Evolutionary conservation across 192 early-diverging fungal species (phyloP).

Genomic region (Coemansia aciculifera): DNA sequence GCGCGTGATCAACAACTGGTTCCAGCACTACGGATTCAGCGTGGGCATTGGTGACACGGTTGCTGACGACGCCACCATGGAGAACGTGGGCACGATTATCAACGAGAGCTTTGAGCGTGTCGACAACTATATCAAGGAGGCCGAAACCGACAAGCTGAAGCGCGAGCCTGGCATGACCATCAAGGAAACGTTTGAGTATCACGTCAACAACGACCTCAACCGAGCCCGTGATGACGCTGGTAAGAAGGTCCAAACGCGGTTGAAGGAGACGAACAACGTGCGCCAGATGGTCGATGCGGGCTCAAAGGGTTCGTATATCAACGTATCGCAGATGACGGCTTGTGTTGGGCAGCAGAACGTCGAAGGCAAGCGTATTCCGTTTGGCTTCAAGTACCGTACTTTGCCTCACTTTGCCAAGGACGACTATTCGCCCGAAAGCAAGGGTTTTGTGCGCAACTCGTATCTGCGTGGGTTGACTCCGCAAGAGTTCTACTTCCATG

Average conservation of each 20-base stretch:
- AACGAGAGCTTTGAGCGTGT: constrained; percentile 75
- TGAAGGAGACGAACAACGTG: constrained; percentile 93
- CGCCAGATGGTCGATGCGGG: constrained; percentile 96
- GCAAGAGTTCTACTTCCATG: constrained; percentile 99
- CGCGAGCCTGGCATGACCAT: constrained; percentile 89
- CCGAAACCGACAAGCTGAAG: constrained; percentile 83
- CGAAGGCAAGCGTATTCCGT: constrained; percentile 98
- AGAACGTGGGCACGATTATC: constrained; percentile 75
- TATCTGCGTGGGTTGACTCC: constrained; percentile 85
- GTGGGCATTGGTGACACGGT: constrained; percentile 98
- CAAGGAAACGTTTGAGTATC: constrained; percentile 87
- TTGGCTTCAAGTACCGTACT: constrained; percentile 91
- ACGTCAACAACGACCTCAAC: constrained; percentile 85
- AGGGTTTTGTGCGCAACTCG: constrained; percentile 58
- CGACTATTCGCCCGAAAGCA: constrained; percentile 87
- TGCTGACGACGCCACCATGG: constrained; percentile 81
- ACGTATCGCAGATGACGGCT: constrained; percentile 97
- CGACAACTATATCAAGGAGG: constrained; percentile 73
- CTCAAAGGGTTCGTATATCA: constrained; percentile 95
- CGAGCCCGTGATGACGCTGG: constrained; percentile 90
- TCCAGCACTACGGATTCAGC: constrained; percentile 92
- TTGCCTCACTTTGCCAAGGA: constrained; percentile 98
- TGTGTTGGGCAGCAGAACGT: constrained; percentile 99
- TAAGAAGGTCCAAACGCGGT: constrained; percentile 73
- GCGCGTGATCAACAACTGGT: constrained; percentile 93